Evolutionary conservation across 257 asterid species (phyloP).

Genomic region (Solanum infundibuliforme): DNA sequence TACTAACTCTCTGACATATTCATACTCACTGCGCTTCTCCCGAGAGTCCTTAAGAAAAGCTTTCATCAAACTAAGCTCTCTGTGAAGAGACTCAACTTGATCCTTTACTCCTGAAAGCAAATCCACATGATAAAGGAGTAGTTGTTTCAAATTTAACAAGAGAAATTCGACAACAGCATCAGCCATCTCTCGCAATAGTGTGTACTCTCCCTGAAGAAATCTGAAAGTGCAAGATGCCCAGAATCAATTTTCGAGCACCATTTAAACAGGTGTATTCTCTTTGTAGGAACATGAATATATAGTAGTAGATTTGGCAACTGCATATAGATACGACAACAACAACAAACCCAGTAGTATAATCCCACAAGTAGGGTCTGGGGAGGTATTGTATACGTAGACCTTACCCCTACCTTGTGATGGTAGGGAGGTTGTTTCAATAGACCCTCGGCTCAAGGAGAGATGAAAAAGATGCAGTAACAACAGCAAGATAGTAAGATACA

Average conservation of each 20-base stretch:
- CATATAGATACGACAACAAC: background rate
- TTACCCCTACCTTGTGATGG: background rate
- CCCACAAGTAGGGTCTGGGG: background rate
- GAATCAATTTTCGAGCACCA: background rate
- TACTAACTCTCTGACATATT: constrained; percentile 26
- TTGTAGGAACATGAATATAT: background rate
- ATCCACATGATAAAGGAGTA: constrained; percentile 30
- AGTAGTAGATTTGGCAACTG: background rate
- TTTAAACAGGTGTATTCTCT: background rate
- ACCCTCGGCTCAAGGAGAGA: background rate
- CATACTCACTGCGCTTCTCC: constrained; percentile 27
- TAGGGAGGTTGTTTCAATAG: background rate
- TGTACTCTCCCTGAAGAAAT: background rate
- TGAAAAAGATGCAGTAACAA: background rate
- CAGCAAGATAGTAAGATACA: background rate
- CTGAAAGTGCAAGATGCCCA: background rate
- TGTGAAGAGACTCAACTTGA: constrained; percentile 36
- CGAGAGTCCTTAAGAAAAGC: constrained; percentile 38
- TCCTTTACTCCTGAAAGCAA: constrained; percentile 27
- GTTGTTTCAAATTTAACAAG: constrained; percentile 29
- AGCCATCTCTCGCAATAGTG: constrained; percentile 7
- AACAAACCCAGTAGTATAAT: background rate
- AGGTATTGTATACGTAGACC: background rate
- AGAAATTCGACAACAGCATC: constrained; percentile 37
- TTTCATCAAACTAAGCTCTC: constrained; percentile 35